Evolutionary conservation across 768 basidiomycete genomes (phyloP), one percentile per base, ranked within the genome.

Genomic region (Lentinula guzmanii): DNA sequence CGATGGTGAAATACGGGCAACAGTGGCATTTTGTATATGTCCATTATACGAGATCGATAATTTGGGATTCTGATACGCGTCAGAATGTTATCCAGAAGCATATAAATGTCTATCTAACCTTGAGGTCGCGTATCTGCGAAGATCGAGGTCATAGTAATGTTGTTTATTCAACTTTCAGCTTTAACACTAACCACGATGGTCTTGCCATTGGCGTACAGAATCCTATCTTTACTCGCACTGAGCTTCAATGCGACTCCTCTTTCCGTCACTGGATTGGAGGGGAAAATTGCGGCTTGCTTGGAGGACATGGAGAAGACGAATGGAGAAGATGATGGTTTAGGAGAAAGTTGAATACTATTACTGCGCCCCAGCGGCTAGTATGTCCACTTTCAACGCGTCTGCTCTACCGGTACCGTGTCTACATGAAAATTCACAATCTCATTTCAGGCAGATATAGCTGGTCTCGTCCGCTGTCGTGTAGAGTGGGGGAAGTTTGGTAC

Each of bases 1-100:
- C 1, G 93, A 91, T 0, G 95, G 95, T 2, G 94, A 94, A 67
- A 97, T 84, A 41, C 92, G 86, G 13, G 96, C 95, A 16, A 95
- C 91, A 1, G 92, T 95, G 6, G 93, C 82, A 59, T 87, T 87
- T 65, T 93, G 87, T 3, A 87, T 82, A 73, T 97, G 95, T 33
- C 90, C 90, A 48, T 84, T 79, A 70, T 95, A 94, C 24, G 86
- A 79, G 11, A 78, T 78, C 11, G 86, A 82, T 5, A 83, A 73
- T 3, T 78, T 75, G 11, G 88, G 83, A 70, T 91, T 86, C 95
- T 94, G 65, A 43, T 59, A 63, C 41, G 62, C 58, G 60, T 48
- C 51, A 61, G 54, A 18, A 46, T 24, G 10, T 58, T 24, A 16
- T 37, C 6, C 42, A 52, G 45, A 35, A 35, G 13, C n/a, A 34